Base-by-base conservation (phyloP, 805 yeast species). In the Metschnikowia hibisci region DNA sequence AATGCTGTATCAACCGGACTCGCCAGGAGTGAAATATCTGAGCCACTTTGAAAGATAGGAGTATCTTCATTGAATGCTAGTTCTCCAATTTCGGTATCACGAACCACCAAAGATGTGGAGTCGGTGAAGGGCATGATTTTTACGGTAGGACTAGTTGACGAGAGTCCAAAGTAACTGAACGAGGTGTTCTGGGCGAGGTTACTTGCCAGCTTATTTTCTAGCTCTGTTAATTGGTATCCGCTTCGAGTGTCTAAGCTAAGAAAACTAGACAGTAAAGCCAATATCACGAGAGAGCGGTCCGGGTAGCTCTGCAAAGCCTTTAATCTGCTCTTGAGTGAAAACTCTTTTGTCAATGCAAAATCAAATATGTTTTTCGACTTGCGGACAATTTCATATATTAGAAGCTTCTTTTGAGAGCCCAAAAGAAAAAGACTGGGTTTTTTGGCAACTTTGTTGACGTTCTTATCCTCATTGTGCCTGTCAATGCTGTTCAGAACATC, bases 101-200 rank as follows among this genome's bases (percentile, higher is more conserved):
- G 64, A 1, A 68, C 52, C 8, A 69, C 40, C 4, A 67, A 47
- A 14, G 62, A 32, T 13, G 32, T 30, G 7, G 47, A 45, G 13
- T 10, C 20, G 15, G 20, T 30, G 8, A 41, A 7, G 7, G 50
- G 50, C 6, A 66, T 44, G 22, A 62, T 54, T 47, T 54, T 52
- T 2, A 55, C 52, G 3, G 51, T 43, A 2, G 71, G 69, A 1
- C 66, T 66, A 3, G 60, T 44, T 16, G 54, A 52, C 2, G 62
- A 53, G 18, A 69, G 53, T 7, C 73, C 73, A 50, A 70, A 70
- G 48, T 69, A 70, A 45, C 64, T 58, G 50, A 69, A 67, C 7
- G 72, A 56, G 16, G 64, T 53, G 35, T 49, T 51, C 20, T 55
- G 58, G 9, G 52, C 48, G 40, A 57, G 53, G 20, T 44, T 54